Evolutionary conservation across 306 rosid species (phyloP).

Genomic region (Luffa aegyptiaca): DNA sequence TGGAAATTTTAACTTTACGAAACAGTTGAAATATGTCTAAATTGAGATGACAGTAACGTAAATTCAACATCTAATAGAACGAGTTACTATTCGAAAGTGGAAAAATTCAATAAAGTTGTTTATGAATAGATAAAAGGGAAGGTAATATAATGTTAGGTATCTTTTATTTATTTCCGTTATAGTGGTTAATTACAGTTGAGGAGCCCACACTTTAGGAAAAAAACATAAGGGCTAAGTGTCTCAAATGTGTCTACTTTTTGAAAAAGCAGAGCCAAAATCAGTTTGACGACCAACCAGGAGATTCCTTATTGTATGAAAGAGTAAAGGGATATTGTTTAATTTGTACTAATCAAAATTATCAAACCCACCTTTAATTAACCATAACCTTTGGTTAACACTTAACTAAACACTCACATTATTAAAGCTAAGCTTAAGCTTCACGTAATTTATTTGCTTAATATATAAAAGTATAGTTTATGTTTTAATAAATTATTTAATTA

Average conservation of each 20-base stretch:
- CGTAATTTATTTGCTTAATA: constrained; percentile 8
- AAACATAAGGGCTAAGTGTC: not conserved
- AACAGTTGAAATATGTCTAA: too few species aligned
- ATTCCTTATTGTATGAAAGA: constrained; percentile 26
- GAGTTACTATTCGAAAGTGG: not conserved
- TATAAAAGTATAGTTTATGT: constrained; percentile 15
- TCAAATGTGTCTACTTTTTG: constrained; percentile 8
- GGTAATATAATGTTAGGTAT: not conserved
- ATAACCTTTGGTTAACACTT: not conserved
- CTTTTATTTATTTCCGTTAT: constrained; percentile 36
- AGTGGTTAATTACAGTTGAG: constrained; percentile 63
- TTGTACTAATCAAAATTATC: not conserved
- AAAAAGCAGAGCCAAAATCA: constrained; percentile 15
- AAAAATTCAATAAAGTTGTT: not conserved
- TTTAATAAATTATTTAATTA: not conserved
- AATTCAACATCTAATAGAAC: not conserved
- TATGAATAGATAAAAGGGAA: not conserved
- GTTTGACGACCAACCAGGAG: constrained; percentile 1
- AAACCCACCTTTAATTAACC: not conserved
- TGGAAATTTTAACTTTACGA: too few species aligned
- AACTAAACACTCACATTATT: not conserved
- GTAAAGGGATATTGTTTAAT: constrained; percentile 4
- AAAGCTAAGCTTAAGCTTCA: not conserved
- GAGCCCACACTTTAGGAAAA: constrained; percentile 18
- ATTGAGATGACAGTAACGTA: not conserved